These are phyloP conservation scores for Acacia confusa DNA, from an alignment of 306 rosid species.

Conservation along the genomic window DNA sequence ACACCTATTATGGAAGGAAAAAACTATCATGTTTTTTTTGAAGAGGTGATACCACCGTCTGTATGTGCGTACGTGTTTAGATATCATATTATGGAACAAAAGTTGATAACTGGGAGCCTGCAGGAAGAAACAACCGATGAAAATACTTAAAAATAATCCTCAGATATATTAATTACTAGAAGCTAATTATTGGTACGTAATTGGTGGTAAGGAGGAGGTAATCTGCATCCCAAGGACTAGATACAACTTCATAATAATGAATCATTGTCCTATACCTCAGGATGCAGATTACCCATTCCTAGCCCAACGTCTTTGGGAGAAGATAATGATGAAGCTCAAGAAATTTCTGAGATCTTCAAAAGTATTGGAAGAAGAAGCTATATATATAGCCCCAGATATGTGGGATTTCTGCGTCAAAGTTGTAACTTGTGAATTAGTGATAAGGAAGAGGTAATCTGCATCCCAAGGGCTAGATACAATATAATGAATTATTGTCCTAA, in stretches of 20 bases:
- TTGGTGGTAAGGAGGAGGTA: slow-evolving; percentile 38
- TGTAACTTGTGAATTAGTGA: neutral
- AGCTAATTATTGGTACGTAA: too few relatives aligned
- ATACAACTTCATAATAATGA: neutral
- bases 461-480: neutral
- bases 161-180: too few relatives aligned
- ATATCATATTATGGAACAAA: too few relatives aligned
- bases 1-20: too few relatives aligned
- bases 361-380: neutral
- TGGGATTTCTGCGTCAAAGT: neutral
- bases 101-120: too few relatives aligned
- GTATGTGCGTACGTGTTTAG: too few relatives aligned
- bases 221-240: slow-evolving; percentile 60
- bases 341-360: neutral
- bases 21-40: too few relatives aligned
- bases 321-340: neutral
- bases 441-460: neutral
- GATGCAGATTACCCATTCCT: slow-evolving; percentile 24
- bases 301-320: neutral
- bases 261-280: slow-evolving; percentile 46
- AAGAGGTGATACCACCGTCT: too few relatives aligned
- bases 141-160: too few relatives aligned
- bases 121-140: too few relatives aligned
- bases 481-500: neutral
- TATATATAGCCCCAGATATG: too few relatives aligned